Conservation (phyloP, 75 land plant genomes). For the Picea sitchensis region DNA sequence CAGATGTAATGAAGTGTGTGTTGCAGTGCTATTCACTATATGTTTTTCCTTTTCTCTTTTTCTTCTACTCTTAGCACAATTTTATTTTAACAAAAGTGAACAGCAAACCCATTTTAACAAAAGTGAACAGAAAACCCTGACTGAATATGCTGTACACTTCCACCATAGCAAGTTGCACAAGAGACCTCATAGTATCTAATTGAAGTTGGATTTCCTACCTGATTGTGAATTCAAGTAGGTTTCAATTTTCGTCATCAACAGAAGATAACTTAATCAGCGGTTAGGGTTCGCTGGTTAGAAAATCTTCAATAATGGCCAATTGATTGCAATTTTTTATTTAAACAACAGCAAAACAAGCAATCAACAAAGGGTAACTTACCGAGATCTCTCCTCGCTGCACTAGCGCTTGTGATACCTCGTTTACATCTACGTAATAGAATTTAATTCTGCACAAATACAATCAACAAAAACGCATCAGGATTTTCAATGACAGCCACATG, state of each 20-base stretch:
- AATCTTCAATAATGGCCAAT: background rate
- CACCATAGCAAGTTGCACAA: no score
- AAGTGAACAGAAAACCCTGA: no score
- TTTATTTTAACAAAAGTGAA: no score
- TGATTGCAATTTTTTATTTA: background rate
- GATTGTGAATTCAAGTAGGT: background rate
- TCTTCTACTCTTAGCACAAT: no score
- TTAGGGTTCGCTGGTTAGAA: background rate
- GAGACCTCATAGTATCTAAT: no score
- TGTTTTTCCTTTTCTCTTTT: no score
- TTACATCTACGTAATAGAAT: conserved; percentile 88
- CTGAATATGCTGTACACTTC: no score
- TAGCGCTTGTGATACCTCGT: conserved; percentile 73
- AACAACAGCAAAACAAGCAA: background rate
- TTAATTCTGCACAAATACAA: conserved; percentile 40
- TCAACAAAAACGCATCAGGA: background rate
- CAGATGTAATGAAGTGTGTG: no score
- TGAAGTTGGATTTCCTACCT: no score
- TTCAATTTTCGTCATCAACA: background rate
- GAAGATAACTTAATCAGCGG: background rate
- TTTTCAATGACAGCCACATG: background rate
- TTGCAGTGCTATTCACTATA: no score
- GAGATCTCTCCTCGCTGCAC: conserved; percentile 75
- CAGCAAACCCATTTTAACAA: no score
- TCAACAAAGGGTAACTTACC: conserved; percentile 39